These are phyloP conservation scores for Tilletia setariae DNA, from an alignment of 1,284 basidiomycete genomes.

Conservation along the genomic window DNA sequence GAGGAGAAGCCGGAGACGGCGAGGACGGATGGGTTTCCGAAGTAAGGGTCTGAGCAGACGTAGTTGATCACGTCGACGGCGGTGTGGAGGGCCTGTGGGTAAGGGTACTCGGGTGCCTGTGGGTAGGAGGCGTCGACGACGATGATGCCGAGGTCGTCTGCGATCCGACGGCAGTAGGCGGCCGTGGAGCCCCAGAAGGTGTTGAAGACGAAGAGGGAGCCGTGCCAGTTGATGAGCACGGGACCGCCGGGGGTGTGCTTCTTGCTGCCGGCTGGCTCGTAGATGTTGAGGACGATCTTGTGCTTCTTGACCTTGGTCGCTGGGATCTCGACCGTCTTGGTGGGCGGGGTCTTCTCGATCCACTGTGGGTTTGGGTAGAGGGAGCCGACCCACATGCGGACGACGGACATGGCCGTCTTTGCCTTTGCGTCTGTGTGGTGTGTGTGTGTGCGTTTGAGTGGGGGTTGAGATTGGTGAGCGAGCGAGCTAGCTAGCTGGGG, in stretches of 20 bases:
- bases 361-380: conserved; percentile 7
- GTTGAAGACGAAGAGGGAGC: conserved; percentile 15
- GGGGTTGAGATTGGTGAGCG: neutral
- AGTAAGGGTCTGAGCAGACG: conserved; percentile 6
- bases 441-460: too few relatives aligned
- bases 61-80: conserved; percentile 15
- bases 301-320: conserved; percentile 12
- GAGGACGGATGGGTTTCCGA: conserved; percentile 3
- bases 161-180: neutral
- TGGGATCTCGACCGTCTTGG: neutral
- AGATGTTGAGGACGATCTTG: conserved; percentile 16
- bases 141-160: conserved; percentile 9
- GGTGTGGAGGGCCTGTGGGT: conserved; percentile 13
- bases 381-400: conserved; percentile 6
- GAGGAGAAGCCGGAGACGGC: conserved; percentile 12
- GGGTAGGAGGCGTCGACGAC: conserved; percentile 13
- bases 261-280: neutral
- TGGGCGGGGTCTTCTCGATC: conserved; percentile 8
- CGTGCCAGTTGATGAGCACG: conserved; percentile 15
- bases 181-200: conserved; percentile 14
- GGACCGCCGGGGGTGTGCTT: neutral
- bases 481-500: neutral
- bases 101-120: conserved; percentile 11
- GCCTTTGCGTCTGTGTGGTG: conserved; percentile 11
- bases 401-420: conserved; percentile 14